These are phyloP conservation scores for Penicillium corylophilum DNA, from an alignment of 2,329 filamentous ascomycete genomes.

Conservation along the genomic window DNA sequence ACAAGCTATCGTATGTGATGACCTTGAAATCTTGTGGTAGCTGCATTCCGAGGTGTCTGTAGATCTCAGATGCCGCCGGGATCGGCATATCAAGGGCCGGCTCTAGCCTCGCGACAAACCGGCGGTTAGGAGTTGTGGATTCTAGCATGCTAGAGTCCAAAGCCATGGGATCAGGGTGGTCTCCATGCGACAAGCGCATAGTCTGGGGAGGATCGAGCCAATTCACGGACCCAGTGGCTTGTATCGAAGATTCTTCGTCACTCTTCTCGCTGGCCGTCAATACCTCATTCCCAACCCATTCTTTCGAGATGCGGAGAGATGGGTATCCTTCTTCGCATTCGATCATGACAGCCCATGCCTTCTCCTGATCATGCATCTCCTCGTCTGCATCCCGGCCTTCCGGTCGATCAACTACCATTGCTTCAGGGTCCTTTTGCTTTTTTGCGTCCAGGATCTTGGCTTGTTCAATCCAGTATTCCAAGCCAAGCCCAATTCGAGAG, in stretches of 20 bases:
- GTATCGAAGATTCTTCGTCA: constrained; percentile 22
- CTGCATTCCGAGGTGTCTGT: constrained; percentile 40
- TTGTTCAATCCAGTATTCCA: constrained; percentile 46
- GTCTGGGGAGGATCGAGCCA: constrained; percentile 42
- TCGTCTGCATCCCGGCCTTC: constrained; percentile 20
- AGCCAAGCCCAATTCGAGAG: constrained; percentile 39
- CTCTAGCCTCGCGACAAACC: constrained; percentile 45
- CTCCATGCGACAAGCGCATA: constrained; percentile 32
- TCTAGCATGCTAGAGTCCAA: constrained; percentile 39
- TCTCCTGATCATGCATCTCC: constrained; percentile 17
- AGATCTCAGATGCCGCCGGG: constrained; percentile 42
- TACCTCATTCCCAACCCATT: constrained; percentile 42
- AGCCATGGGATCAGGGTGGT: constrained; percentile 36
- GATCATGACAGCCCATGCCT: constrained; percentile 39
- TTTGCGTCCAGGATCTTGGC: constrained; percentile 36
- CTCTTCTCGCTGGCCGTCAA: constrained; percentile 31
- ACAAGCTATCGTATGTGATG: constrained; percentile 39
- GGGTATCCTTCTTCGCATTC: constrained; percentile 49
- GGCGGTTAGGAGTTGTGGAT: constrained; percentile 41
- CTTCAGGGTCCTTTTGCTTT: constrained; percentile 24
- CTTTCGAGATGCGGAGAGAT: constrained; percentile 44
- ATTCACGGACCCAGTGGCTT: constrained; percentile 32
- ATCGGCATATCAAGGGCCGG: constrained; percentile 45
- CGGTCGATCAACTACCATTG: constrained; percentile 35
- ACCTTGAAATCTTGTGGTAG: constrained; percentile 43